Base-by-base conservation (phyloP, 805 yeast species). In the Yamadazyma phyllophila region DNA sequence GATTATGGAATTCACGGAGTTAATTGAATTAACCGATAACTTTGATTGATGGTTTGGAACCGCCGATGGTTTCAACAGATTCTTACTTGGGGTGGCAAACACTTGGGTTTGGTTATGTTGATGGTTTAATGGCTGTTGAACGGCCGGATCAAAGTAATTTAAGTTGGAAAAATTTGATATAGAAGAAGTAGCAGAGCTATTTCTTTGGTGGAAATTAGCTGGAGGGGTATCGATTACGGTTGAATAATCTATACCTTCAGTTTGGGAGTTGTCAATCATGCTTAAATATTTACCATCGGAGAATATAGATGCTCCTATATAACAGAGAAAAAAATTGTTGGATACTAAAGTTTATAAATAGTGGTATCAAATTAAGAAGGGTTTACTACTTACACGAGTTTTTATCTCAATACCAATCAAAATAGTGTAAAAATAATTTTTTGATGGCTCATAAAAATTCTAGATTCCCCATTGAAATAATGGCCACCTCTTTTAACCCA, bases 21-120 rank as follows among this genome's bases (percentile, higher is more conserved):
- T 48, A 30, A 41, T 40, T 7, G 54, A 50, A 37, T 48, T 51
- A 10, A 51, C 41, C 3, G 55, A 51, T 34, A 49, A 46, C 40
- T 51, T 45, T 2, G 45, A 49, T 30, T 44, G 46, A 27, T 44
- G 46, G 31, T 43, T 36, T 16, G 43, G 30, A 4, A 10, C 12
- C 12, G 16, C 27, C 3, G 36, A 32, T 4, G 44, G 44, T 3
- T 41, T 33, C 10, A 41, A 27, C 44, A 14, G 44, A 15, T 26
- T 27, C 26, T 26, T 17, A 24, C 6, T 31, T 6, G 36, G 43
- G 9, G 36, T 40, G 3, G 13, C 3, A 20, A n/a, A 15, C 24
- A 12, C 31, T 30, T 17, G 14, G 8, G 26, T 9, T 14, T 15
- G 36, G 36, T 11, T 29, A 5, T 11, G 31, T 4, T 3, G 31